Base-by-base conservation (phyloP, 495 filamentous ascomycete species). In the Penicillium manginii region DNA sequence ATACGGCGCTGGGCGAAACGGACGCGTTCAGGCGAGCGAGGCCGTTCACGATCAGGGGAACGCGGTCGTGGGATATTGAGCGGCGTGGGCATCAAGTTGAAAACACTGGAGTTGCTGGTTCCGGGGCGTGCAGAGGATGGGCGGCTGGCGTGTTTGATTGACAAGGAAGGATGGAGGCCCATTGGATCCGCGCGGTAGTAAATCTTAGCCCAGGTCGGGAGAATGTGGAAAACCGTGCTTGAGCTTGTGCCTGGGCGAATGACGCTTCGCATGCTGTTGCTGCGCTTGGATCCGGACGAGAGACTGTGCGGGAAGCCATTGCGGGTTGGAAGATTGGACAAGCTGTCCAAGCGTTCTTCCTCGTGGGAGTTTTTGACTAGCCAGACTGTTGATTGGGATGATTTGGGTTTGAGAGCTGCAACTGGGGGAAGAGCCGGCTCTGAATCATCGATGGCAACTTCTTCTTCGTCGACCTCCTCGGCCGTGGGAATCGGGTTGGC, bases 141-240 rank as follows among this genome's bases (percentile, higher is more conserved):
- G 7, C 68, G 73, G 48, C 63, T 70, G 19, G 43, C 57, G 35
- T 78, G 74, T 17, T 72, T 63, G 31, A 75, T 64, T 8, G 74
- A 70, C 26, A 78, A 52, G 0, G 71, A 62, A 15, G 75, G 62
- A 54, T 71, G 68, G 1, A 70, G 58, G 14, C 65, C 54, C 32
- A 73, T 61, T 11, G 70, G 62, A 54, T 78, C 70, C n/a, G 61
- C 59, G 10, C 62, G 69, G 61, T 84, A 84, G 64, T 84, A 84
- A 42, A 78, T 66, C 35, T 67, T 71, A 10, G 76, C 78, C 78
- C 78, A 81, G 22, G 71, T 73, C 3, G 78, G 78, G 3, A 81
- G 64, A 43, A 77, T 62, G 17, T 91, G 83, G 29, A 83, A 76
- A 54, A 84, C 79, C 35, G 89, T 78, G 61, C 73, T 82, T 8